phyloP scores from a whole-genome alignment of 441 rosid genomes.

The Euphorbia celastroides region DNA sequence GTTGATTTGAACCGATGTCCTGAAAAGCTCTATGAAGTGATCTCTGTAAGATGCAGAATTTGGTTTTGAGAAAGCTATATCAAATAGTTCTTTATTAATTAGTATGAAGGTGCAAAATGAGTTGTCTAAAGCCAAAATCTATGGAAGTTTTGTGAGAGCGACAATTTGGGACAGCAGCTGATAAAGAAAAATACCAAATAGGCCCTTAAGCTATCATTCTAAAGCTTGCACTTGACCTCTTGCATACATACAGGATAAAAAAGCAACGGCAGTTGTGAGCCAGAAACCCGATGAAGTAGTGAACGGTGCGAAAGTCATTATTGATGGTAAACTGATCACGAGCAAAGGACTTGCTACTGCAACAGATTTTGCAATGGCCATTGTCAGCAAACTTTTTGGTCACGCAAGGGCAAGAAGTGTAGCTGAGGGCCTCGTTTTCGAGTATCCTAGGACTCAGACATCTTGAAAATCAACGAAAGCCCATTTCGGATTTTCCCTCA shows the following conservation, averaged over 20 bases:
- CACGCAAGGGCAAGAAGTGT: slow-evolving; percentile 74
- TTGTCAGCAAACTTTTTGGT: slow-evolving; percentile 79
- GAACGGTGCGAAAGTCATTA: slow-evolving; percentile 60
- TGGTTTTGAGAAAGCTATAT: no score
- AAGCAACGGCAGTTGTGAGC: slow-evolving; percentile 51
- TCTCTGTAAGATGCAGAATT: no score
- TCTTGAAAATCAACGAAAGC: slow-evolving; percentile 1
- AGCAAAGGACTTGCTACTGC: slow-evolving; percentile 64
- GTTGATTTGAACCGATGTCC: no score
- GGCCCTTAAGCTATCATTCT: slow-evolving; percentile 9
- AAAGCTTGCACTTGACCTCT: slow-evolving; percentile 12
- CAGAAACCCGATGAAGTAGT: slow-evolving; percentile 25
- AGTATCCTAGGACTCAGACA: slow-evolving; percentile 47
- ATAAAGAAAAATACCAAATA: no score
- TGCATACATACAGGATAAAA: slow-evolving; percentile 45
- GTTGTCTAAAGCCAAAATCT: no score
- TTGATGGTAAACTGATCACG: slow-evolving; percentile 84
- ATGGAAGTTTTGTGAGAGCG: no score
- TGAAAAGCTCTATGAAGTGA: no score
- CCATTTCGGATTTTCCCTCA: neutral
- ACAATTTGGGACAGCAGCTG: no score
- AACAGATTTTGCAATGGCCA: slow-evolving; percentile 64
- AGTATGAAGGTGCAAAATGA: no score
- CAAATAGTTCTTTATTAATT: no score
- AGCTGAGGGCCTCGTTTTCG: slow-evolving; percentile 83